A percentile compares a stretch with the other conserved stretches of the same genome.
These are phyloP conservation scores for Paramecium primaurelia DNA, from an alignment of 73 alveolate genomes.

Conservation along the genomic window DNA sequence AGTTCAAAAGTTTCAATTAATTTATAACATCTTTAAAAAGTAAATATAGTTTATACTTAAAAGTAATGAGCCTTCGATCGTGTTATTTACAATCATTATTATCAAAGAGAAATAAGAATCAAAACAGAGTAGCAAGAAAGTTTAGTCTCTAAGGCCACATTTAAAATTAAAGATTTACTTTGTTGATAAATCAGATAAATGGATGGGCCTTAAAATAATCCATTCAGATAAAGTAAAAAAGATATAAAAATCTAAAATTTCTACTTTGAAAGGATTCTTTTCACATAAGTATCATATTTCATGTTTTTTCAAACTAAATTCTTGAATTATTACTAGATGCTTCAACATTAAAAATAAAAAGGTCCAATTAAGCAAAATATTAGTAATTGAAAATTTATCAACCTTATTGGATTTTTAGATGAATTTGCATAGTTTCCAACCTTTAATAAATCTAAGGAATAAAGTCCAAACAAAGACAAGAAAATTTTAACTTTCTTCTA, in stretches of 20 bases:
- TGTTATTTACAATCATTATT: neutral
- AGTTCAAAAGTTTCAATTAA: neutral
- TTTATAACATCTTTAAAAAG: neutral
- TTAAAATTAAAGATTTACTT: neutral
- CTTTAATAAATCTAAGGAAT: neutral
- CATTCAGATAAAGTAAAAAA: neutral
- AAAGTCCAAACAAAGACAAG: neutral
- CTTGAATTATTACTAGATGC: neutral
- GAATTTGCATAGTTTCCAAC: neutral
- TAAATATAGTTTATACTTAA: neutral
- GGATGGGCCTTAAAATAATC: neutral
- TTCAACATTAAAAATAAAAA: neutral
- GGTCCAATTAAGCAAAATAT: neutral
- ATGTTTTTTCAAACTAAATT: neutral
- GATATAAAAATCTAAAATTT: neutral
- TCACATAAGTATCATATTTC: neutral
- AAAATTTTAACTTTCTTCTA: neutral
- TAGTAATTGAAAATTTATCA: neutral
- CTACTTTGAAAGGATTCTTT: neutral
- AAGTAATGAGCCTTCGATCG: neutral
- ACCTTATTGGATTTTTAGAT: neutral
- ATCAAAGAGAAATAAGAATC: neutral
- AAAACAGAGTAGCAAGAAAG: neutral
- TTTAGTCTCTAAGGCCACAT: neutral
- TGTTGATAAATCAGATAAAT: neutral